Conservation (phyloP, 345 rosid species). For the Kernera saxatilis region DNA sequence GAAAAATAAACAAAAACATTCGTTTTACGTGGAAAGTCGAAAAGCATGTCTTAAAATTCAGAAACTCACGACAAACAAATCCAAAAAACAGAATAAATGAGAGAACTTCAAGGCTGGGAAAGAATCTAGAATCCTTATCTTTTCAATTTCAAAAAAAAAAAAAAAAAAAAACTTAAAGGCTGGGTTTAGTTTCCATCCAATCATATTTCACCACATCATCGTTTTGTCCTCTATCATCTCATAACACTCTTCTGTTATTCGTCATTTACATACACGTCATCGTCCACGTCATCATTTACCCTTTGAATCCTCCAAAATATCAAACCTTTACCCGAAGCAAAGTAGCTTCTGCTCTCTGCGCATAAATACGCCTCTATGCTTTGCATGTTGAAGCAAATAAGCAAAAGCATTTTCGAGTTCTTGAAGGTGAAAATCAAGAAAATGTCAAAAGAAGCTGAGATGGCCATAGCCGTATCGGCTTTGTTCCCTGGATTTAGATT, state of each 20-base stretch:
- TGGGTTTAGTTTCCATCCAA: slow-evolving; percentile 18
- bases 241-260: slow-evolving; percentile 11
- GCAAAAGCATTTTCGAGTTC: slow-evolving; percentile 1
- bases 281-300: slow-evolving; percentile 5
- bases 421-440: not conserved
- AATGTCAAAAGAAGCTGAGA: slow-evolving; percentile 58
- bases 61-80: not conserved
- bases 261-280: not conserved
- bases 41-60: not conserved
- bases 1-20: not conserved
- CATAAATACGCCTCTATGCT: not conserved
- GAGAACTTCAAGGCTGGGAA: slow-evolving; percentile 26
- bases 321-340: slow-evolving; percentile 30
- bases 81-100: not conserved
- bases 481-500: slow-evolving; percentile 83
- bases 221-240: not conserved
- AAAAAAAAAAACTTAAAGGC: slow-evolving; percentile 2
- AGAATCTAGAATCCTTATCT: too few species aligned
- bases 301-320: not conserved
- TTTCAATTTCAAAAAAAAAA: too few species aligned
- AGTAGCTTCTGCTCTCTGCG: slow-evolving; percentile 5
- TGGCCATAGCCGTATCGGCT: slow-evolving; percentile 52
- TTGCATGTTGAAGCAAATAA: not conserved
- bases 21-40: not conserved
- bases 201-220: slow-evolving; percentile 5